Evolutionary conservation across 2,329 filamentous ascomycete species (phyloP).

Genomic region (Alternaria arbusti): DNA sequence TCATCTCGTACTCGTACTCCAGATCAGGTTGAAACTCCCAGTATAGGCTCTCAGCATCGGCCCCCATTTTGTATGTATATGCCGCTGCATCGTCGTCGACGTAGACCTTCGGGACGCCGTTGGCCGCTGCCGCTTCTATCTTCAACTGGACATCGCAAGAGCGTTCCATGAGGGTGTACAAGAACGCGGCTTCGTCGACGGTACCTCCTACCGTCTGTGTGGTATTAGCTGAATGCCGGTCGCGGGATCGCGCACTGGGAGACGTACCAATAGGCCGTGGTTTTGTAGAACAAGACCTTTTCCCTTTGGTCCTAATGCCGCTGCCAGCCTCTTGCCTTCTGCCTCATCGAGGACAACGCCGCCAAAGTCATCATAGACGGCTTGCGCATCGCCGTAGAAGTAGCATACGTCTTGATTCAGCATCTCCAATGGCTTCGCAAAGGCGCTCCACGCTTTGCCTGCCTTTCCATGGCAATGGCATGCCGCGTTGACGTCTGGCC

Average conservation of each 20-base stretch:
- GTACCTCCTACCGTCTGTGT: conserved; percentile 68
- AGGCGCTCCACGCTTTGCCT: conserved; percentile 72
- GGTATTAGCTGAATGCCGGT: conserved; percentile 5
- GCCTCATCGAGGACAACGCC: conserved; percentile 68
- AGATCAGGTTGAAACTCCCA: conserved; percentile 61
- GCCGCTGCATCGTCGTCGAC: conserved; percentile 63
- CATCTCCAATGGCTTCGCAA: conserved; percentile 72
- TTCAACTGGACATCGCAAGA: conserved; percentile 72
- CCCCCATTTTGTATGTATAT: conserved; percentile 59
- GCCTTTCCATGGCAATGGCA: conserved; percentile 72
- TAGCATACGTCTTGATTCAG: conserved; percentile 71
- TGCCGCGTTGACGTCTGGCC: conserved; percentile 69
- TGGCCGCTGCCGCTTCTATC: conserved; percentile 69
- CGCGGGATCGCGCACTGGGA: not conserved
- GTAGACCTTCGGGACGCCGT: conserved; percentile 58
- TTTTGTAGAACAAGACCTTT: conserved; percentile 72
- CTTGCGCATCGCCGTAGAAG: conserved; percentile 67
- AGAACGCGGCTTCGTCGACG: conserved; percentile 75
- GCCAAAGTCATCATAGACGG: conserved; percentile 69
- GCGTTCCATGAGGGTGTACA: conserved; percentile 72
- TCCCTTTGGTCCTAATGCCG: conserved; percentile 66
- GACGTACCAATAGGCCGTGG: conserved; percentile 66
- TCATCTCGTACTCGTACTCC: conserved; percentile 52
- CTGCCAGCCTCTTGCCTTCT: conserved; percentile 70
- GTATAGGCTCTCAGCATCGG: conserved; percentile 58